Percentiles rank a stretch among this genome's conserved stretches.
Evolutionary conservation across 2,329 filamentous ascomycete genomes (phyloP).

Genomic region (Fonsecaea multimorphosa): DNA sequence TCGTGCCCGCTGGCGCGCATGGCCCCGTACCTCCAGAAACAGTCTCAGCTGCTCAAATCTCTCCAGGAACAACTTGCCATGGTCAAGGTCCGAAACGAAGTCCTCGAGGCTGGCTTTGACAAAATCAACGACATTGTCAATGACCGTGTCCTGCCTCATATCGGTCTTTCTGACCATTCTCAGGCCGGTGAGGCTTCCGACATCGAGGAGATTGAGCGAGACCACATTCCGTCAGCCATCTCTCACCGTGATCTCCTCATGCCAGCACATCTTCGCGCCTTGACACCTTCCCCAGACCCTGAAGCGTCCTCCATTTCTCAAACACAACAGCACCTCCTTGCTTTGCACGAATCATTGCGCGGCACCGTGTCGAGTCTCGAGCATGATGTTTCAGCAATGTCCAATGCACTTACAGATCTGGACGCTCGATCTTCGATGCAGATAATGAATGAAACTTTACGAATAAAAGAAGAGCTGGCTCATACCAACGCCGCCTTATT

Average conservation of each 20-base stretch:
- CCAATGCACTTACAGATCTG: constrained; percentile 59
- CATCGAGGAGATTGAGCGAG: constrained; percentile 38
- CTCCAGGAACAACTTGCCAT: constrained; percentile 54
- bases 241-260: constrained; percentile 34
- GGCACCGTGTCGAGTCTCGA: constrained; percentile 58
- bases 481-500: constrained; percentile 66
- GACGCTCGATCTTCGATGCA: constrained; percentile 68
- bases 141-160: constrained; percentile 30
- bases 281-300: constrained; percentile 40
- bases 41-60: constrained; percentile 51
- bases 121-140: constrained; percentile 45
- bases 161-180: constrained; percentile 29
- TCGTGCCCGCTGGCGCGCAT: constrained; percentile 59
- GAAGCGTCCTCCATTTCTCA: constrained; percentile 45
- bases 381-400: constrained; percentile 30
- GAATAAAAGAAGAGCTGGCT: constrained; percentile 66
- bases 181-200: constrained; percentile 31
- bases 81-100: constrained; percentile 54
- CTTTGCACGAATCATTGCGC: constrained; percentile 64
- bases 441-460: constrained; percentile 67
- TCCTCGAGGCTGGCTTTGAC: constrained; percentile 54
- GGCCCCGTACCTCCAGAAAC: constrained; percentile 52
- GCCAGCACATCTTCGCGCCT: constrained; percentile 35
- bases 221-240: constrained; percentile 31
- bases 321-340: constrained; percentile 63